Evolutionary conservation across 169 alveolate species (phyloP).

Genomic region (Babesia ovata): DNA sequence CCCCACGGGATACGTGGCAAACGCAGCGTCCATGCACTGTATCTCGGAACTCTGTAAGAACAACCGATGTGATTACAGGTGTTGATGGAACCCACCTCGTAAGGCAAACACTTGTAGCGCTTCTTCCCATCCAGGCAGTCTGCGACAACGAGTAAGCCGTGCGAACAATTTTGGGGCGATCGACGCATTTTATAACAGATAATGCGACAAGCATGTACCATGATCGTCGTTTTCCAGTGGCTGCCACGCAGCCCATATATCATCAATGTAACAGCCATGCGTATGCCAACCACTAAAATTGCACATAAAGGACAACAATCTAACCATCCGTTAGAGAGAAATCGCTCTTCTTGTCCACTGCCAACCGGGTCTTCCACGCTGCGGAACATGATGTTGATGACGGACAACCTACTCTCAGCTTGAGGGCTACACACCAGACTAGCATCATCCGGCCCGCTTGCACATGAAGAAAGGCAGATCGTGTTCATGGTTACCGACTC

Average conservation of each 20-base stretch:
- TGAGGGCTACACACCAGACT: slow-evolving; percentile 64
- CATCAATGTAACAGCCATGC: background rate
- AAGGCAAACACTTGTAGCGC: slow-evolving; percentile 51
- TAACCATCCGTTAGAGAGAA: slow-evolving; percentile 23
- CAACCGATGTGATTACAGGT: background rate
- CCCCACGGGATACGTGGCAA: slow-evolving; percentile 49
- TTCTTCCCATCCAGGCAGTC: slow-evolving; percentile 39
- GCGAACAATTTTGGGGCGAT: too few relatives aligned
- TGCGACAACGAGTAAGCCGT: background rate
- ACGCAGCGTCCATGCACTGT: slow-evolving; percentile 60
- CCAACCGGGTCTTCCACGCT: slow-evolving; percentile 68
- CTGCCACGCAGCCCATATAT: too few relatives aligned
- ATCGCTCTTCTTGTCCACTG: slow-evolving; percentile 40
- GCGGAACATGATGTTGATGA: background rate
- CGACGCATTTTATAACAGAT: too few relatives aligned
- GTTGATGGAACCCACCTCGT: slow-evolving; percentile 31
- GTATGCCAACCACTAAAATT: background rate
- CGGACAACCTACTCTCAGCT: slow-evolving; percentile 55
- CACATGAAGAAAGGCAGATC: slow-evolving; percentile 56
- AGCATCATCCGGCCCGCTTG: slow-evolving; percentile 12
- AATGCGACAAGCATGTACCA: too few relatives aligned
- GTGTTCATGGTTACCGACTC: slow-evolving; percentile 64
- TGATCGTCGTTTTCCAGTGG: too few relatives aligned
- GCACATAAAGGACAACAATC: background rate
- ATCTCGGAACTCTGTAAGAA: slow-evolving; percentile 51